Conservation (phyloP, 176 grass and related monocot genomes). For the Phyllostachys edulis region DNA sequence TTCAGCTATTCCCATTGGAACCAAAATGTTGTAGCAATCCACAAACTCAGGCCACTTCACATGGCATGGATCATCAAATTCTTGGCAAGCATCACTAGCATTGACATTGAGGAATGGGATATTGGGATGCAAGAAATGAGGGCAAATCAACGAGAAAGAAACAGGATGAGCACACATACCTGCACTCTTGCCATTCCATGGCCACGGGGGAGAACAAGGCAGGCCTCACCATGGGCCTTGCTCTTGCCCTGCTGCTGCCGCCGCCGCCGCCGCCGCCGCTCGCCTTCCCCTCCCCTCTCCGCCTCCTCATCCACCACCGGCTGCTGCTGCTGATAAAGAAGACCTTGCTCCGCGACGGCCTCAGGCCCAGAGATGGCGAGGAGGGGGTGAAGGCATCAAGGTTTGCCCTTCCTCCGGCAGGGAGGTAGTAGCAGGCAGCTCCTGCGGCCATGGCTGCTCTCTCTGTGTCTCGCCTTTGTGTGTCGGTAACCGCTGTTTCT, state of each 20-base stretch:
- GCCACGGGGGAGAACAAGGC: conserved; percentile 40
- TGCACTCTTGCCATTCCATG: conserved; percentile 62
- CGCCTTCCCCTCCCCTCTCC: conserved; percentile 28
- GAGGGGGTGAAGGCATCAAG: not conserved
- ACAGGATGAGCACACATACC: not conserved
- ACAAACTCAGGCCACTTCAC: not conserved
- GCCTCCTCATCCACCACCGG: conserved; percentile 50
- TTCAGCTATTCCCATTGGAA: not conserved
- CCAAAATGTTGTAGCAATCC: not conserved
- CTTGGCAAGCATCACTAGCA: not conserved
- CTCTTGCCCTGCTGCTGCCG: not conserved
- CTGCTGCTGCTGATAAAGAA: conserved; percentile 17
- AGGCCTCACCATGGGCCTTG: not conserved
- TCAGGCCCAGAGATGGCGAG: conserved; percentile 17
- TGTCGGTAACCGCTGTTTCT: conserved; percentile 7
- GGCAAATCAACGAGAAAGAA: not conserved
- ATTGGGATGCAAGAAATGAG: not conserved
- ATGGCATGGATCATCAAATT: not conserved
- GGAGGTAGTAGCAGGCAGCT: conserved; percentile 40
- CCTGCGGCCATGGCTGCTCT: conserved; percentile 35
- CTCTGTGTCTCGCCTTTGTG: not conserved
- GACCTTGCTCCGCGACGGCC: conserved; percentile 30
- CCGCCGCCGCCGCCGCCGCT: not conserved
- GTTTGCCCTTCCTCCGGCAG: conserved; percentile 3
- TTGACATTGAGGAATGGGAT: not conserved